phyloP scores from a whole-genome alignment of 257 asterid genomes.

The Fraxinus anomala region DNA sequence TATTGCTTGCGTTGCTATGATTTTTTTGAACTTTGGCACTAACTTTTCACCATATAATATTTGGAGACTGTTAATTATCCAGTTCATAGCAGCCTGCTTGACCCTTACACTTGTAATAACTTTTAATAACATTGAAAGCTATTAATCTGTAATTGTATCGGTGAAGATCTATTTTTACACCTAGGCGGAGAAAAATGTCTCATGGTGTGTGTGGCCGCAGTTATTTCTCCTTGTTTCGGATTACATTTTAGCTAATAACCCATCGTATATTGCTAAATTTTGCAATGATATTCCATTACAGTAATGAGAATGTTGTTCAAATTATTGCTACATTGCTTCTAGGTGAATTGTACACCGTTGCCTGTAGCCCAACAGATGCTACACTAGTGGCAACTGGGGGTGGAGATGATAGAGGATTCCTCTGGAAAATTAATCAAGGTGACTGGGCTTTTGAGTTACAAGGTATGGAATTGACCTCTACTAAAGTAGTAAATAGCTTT shows the following conservation, averaged over 20 bases:
- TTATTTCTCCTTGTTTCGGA: not conserved
- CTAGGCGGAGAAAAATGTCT: constrained; percentile 9
- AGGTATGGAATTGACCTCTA: constrained; percentile 47
- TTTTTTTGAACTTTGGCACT: not conserved
- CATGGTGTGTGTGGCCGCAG: not conserved
- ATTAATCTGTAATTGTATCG: not conserved
- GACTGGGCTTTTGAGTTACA: constrained; percentile 77
- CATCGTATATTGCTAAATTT: not conserved
- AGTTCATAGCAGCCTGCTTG: not conserved
- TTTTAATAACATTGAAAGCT: constrained; percentile 5
- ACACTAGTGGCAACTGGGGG: constrained; percentile 92
- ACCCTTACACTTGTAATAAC: constrained; percentile 1
- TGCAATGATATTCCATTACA: constrained; percentile 2
- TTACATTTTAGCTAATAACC: not conserved
- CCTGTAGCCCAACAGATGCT: constrained; percentile 84
- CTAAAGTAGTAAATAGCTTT: not conserved
- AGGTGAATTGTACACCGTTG: constrained; percentile 80
- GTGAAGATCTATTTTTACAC: not conserved
- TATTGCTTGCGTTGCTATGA: not conserved
- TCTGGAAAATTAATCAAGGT: constrained; percentile 78
- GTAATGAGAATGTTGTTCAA: not conserved
- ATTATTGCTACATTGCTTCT: constrained; percentile 27
- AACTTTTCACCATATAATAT: not conserved
- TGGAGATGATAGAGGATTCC: constrained; percentile 89
- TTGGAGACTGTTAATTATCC: not conserved